A percentile compares a stretch with the other conserved stretches of the same genome.
Evolutionary conservation across 2,329 filamentous ascomycete species (phyloP).

Genomic region (Lachnellula arida): DNA sequence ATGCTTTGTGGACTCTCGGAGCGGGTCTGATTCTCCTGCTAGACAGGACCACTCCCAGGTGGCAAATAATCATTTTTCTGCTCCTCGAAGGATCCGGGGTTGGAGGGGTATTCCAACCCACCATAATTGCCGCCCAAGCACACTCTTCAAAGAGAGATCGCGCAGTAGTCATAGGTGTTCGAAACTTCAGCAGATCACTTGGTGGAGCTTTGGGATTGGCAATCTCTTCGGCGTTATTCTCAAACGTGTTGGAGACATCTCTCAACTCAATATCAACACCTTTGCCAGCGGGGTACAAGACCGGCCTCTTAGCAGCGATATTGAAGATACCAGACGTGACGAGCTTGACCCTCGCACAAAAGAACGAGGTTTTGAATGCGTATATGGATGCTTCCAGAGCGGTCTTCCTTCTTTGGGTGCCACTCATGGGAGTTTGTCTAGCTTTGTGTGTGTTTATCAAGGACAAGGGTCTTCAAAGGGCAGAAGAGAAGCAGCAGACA

Average conservation of each 20-base stretch:
- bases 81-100: conserved; percentile 48
- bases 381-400: conserved; percentile 50
- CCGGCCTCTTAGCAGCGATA: conserved; percentile 22
- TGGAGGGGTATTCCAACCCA: conserved; percentile 45
- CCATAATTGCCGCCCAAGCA: conserved; percentile 53
- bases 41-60: conserved; percentile 39
- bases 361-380: conserved; percentile 40
- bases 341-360: conserved; percentile 12
- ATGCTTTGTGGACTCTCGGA: conserved; percentile 41
- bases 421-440: conserved; percentile 47
- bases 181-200: conserved; percentile 58
- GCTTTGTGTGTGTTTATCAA: conserved; percentile 47
- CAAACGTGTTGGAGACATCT: conserved; percentile 29
- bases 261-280: conserved; percentile 11
- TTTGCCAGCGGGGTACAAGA: conserved; percentile 16
- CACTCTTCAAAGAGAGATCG: conserved; percentile 52
- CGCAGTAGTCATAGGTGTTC: conserved; percentile 56
- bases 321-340: conserved; percentile 24
- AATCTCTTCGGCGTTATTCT: conserved; percentile 48
- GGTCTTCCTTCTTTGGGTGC: conserved; percentile 54
- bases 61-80: conserved; percentile 46
- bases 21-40: conserved; percentile 49
- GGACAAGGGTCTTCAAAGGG: conserved; percentile 42
- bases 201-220: conserved; percentile 56
- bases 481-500: conserved; percentile 21